phyloP scores from a whole-genome alignment of 2,329 filamentous ascomycete genomes.

The Cladosporium sp. region DNA sequence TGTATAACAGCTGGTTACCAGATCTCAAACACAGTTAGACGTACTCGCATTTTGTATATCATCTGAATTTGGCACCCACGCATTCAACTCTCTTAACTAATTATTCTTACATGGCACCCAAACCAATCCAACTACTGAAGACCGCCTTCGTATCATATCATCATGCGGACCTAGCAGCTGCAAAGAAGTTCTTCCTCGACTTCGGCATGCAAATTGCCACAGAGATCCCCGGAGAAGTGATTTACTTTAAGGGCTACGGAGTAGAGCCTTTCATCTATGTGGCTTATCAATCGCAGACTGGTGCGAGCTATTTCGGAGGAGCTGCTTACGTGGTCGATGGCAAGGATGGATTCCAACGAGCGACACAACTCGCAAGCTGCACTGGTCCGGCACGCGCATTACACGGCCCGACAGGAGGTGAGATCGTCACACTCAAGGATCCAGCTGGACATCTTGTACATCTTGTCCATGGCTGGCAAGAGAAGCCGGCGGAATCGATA shows the following conservation, averaged over 20 bases:
- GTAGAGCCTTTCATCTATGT: slow-evolving; percentile 42
- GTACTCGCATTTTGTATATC: too few species aligned
- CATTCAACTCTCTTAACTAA: too few species aligned
- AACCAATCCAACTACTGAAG: too few species aligned
- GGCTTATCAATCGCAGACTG: slow-evolving; percentile 29
- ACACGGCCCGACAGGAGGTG: slow-evolving; percentile 37
- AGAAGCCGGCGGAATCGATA: slow-evolving; percentile 14
- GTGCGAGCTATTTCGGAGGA: slow-evolving; percentile 39
- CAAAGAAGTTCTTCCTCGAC: slow-evolving; percentile 4
- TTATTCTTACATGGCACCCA: too few species aligned
- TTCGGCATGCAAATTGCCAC: slow-evolving; percentile 19
- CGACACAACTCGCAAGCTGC: slow-evolving; percentile 19
- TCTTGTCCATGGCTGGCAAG: slow-evolving; percentile 35
- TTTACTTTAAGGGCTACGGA: slow-evolving; percentile 39
- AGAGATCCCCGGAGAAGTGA: slow-evolving; percentile 20
- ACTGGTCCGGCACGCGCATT: slow-evolving; percentile 31
- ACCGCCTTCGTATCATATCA: too few species aligned
- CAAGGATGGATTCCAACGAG: slow-evolving; percentile 39
- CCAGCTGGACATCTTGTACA: slow-evolving; percentile 38
- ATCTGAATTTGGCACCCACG: too few species aligned
- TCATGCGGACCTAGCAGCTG: too few species aligned
- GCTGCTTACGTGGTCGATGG: slow-evolving; percentile 42
- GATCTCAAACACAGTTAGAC: too few species aligned
- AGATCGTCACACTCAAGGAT: slow-evolving; percentile 35
- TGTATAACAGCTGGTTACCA: too few species aligned